Base-by-base conservation (phyloP, 2,329 filamentous ascomycete genomes). In the Penicillium sp. region DNA sequence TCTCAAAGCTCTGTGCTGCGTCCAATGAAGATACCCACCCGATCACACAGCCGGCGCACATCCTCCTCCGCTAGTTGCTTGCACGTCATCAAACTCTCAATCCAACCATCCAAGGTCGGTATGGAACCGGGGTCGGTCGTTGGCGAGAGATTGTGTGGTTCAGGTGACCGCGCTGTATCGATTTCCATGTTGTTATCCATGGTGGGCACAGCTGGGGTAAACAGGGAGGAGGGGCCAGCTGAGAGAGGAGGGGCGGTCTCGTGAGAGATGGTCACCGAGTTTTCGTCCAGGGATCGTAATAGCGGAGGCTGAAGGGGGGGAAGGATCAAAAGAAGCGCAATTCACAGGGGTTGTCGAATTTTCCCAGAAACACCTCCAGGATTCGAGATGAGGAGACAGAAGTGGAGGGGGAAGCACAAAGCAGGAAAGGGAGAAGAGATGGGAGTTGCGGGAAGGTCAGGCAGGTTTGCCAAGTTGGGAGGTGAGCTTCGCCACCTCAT, bases 151-250 rank as follows among this genome's bases (percentile, higher is more conserved):
- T 89, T 89, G 75, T 91, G 85, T 66, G 87, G 85, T 75, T 90
- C 87, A 66, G 92, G 90, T 72, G 90, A 88, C 80, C 93, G 91
- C 73, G 89, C 90, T 70, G 96, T 92, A 77, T 99, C 95, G 83
- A 82, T 80, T 71, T 97, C 94, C 95, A 99, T 99, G 80, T 96
- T 96, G 74, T 92, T 96, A 79, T 99, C 94, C 92, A 97, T 96
- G 59, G 63, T 60, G 54, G 64, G 59, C 64, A 62, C 65, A 66
- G 61, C 60, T 66, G 66, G 62, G 59, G 47, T 57, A 54, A 62
- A 67, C 56, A 62, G 46, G 54, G 58, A 60, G 64, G 65, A 67
- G 60, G 66, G 63, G 65, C 65, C 66, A 66, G 61, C 66, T 68
- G 65, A 59, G 64, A 59, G 62, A 59, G 64, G 63, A 66, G 69